Conservation (phyloP, 1,139 yeast genomes). For the Yamadazyma buinensis region DNA sequence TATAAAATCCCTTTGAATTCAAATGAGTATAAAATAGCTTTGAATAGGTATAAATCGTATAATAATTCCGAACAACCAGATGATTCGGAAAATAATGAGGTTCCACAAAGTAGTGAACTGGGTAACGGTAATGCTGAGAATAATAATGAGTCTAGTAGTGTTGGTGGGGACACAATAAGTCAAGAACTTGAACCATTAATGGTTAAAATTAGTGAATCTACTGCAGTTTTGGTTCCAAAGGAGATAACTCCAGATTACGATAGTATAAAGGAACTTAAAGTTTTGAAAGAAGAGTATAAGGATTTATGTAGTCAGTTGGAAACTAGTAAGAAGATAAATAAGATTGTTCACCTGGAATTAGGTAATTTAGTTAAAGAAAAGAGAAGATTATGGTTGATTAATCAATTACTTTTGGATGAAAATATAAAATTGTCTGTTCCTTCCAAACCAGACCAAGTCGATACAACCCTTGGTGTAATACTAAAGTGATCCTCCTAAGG, state of each 20-base stretch:
- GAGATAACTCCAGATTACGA: slow-evolving; percentile 14
- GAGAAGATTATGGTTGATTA: slow-evolving; percentile 49
- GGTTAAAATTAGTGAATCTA: slow-evolving; percentile 6
- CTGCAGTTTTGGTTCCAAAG: slow-evolving; percentile 9
- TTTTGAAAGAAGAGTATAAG: slow-evolving; percentile 19
- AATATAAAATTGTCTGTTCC: slow-evolving; percentile 40
- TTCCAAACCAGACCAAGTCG: slow-evolving; percentile 22
- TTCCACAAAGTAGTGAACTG: no score
- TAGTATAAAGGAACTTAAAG: slow-evolving; percentile 14
- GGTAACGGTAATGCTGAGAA: no score
- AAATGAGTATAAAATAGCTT: slow-evolving; percentile 34
- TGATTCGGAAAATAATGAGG: neutral
- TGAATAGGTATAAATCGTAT: slow-evolving; percentile 26
- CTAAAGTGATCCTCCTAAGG: no score
- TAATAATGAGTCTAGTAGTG: no score
- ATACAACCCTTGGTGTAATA: no score
- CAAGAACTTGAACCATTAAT: neutral
- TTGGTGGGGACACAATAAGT: no score
- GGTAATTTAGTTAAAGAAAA: slow-evolving; percentile 24
- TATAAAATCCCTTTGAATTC: slow-evolving; percentile 30
- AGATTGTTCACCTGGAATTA: slow-evolving; percentile 42
- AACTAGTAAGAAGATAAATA: slow-evolving; percentile 50
- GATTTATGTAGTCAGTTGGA: slow-evolving; percentile 18
- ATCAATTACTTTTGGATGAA: slow-evolving; percentile 56
- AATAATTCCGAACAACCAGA: slow-evolving; percentile 1